A percentile compares a stretch with the other conserved stretches of the same genome.
phyloP scores from a whole-genome alignment of 2,329 filamentous ascomycete genomes.

The Beauveria caledonica region DNA sequence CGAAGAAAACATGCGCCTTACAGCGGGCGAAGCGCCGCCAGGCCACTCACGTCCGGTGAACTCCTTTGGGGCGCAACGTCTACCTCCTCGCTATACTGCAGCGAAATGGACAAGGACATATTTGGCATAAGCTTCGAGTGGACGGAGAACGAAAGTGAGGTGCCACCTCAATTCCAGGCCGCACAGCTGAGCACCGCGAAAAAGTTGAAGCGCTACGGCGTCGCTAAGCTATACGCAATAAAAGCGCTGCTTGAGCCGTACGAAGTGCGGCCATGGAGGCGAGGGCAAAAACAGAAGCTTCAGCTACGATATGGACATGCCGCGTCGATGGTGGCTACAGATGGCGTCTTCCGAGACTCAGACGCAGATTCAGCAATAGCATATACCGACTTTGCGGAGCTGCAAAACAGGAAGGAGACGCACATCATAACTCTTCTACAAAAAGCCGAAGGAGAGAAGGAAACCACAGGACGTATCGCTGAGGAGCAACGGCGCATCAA shows the following conservation, averaged over 20 bases:
- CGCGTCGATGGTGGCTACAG: neutral
- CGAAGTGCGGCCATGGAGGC: neutral
- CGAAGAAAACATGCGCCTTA: neutral
- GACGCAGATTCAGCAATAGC: neutral
- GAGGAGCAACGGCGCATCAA: neutral
- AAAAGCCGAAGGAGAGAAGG: neutral
- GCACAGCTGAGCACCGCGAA: neutral
- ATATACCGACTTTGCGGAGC: neutral
- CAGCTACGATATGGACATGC: neutral
- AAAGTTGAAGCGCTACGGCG: neutral
- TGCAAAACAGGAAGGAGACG: neutral
- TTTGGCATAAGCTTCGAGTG: neutral
- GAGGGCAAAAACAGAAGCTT: neutral
- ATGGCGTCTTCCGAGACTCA: neutral
- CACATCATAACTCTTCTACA: neutral
- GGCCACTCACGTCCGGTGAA: neutral
- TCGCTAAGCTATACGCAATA: neutral
- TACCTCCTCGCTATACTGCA: neutral
- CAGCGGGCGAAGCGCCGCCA: neutral
- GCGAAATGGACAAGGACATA: neutral
- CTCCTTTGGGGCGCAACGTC: neutral
- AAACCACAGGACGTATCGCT: neutral
- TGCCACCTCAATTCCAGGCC: neutral
- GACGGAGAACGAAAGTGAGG: neutral
- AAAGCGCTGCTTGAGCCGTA: neutral